These are phyloP conservation scores for Aspergillus funiculosus DNA, from an alignment of 495 filamentous ascomycete genomes.

Conservation along the genomic window DNA sequence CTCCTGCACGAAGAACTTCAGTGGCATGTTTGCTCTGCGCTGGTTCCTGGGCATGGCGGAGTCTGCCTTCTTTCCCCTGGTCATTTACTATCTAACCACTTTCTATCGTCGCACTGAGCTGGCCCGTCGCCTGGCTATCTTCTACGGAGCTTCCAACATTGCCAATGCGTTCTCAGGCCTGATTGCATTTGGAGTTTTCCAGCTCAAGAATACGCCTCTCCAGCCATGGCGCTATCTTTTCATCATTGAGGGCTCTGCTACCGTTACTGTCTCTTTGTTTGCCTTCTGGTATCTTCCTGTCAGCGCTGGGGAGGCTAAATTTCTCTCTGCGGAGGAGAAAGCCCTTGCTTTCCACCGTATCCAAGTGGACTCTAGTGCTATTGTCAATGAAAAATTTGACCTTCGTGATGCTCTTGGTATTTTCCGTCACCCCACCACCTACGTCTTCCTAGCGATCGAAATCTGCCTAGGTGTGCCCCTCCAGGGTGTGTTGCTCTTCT, in stretches of 20 bases:
- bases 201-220: constrained; percentile 52
- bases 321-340: constrained; percentile 61
- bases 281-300: constrained; percentile 66
- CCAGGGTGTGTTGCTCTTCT: constrained; percentile 63
- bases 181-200: constrained; percentile 71
- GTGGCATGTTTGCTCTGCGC: constrained; percentile 55
- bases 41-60: constrained; percentile 65
- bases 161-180: constrained; percentile 70
- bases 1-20: constrained; percentile 54
- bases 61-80: constrained; percentile 67
- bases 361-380: constrained; percentile 63
- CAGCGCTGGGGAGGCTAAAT: constrained; percentile 56
- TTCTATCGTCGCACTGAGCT: constrained; percentile 77
- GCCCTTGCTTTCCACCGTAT: constrained; percentile 67
- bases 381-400: constrained; percentile 66
- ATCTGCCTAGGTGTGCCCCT: constrained; percentile 72
- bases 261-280: constrained; percentile 59
- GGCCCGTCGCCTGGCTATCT: constrained; percentile 67
- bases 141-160: constrained; percentile 72
- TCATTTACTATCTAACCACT: constrained; percentile 53
- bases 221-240: constrained; percentile 70
- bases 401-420: constrained; percentile 59
- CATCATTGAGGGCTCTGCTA: constrained; percentile 63
- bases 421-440: constrained; percentile 58
- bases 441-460: constrained; percentile 61